Percentiles rank a stretch among this genome's conserved stretches.
Conservation (phyloP, 2,329 filamentous ascomycete genomes). For the Penicillium sp. region DNA sequence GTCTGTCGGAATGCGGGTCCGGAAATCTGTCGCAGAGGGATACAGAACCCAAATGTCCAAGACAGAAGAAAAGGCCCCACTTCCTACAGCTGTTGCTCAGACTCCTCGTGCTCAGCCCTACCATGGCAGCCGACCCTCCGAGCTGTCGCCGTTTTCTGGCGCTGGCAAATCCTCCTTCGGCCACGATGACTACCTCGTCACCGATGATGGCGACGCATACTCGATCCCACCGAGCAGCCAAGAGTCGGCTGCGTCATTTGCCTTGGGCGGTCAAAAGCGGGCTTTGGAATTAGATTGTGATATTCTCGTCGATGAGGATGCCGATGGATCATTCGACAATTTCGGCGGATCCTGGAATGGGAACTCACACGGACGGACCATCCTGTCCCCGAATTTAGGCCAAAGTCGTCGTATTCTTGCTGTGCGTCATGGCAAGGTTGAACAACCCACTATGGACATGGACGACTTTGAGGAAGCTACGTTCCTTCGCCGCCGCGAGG, state of each 20-base stretch:
- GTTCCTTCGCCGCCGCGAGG: conserved; percentile 1
- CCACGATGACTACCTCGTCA: conserved; percentile 26
- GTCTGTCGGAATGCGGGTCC: conserved; percentile 87
- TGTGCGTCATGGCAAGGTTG: conserved; percentile 3
- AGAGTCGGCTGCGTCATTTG: conserved; percentile 30
- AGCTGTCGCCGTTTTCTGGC: conserved; percentile 77
- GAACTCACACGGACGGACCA: conserved; percentile 28
- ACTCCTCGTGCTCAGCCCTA: conserved; percentile 2
- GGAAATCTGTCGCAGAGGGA: conserved; percentile 88
- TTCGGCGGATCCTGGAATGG: conserved; percentile 27
- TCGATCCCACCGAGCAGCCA: conserved; percentile 43
- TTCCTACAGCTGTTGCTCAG: conserved; percentile 4
- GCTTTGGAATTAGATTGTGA: conserved; percentile 39
- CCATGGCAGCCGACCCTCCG: conserved; percentile 41
- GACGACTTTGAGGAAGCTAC: conserved; percentile 28
- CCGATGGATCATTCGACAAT: conserved; percentile 29
- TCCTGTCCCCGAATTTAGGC: conserved; percentile 33
- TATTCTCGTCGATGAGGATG: conserved; percentile 38
- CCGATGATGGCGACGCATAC: conserved; percentile 36
- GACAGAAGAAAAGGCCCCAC: conserved; percentile 19
- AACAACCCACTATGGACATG: conserved; percentile 29
- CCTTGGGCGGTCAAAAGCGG: conserved; percentile 43
- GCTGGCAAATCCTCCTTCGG: conserved; percentile 59
- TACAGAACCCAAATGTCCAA: conserved; percentile 67
- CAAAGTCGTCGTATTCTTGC: conserved; percentile 27